These are phyloP conservation scores for Petunia axillaris DNA, from an alignment of 257 asterid genomes.

Conservation along the genomic window DNA sequence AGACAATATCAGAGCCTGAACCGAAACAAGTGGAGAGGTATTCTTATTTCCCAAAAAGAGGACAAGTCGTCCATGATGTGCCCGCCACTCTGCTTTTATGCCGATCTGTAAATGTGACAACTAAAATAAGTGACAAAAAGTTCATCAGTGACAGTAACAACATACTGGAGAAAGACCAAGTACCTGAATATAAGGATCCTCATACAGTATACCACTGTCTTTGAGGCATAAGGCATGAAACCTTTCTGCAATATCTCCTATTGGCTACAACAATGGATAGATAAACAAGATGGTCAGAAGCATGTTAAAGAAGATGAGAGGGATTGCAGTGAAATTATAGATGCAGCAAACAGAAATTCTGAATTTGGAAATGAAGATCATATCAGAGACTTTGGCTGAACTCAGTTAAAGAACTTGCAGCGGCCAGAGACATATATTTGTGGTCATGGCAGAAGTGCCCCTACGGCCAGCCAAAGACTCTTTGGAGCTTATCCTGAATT, in stretches of 20 bases:
- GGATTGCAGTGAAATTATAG: background rate
- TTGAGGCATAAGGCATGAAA: constrained; percentile 80
- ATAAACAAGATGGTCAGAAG: constrained; percentile 14
- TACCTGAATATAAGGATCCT: constrained; percentile 95
- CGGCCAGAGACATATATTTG: background rate
- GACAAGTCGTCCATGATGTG: constrained; percentile 81
- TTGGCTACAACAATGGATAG: constrained; percentile 57
- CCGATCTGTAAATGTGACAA: constrained; percentile 65
- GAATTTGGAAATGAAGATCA: constrained; percentile 12
- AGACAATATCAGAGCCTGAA: constrained; percentile 74
- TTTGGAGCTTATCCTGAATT: background rate
- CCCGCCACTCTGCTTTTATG: constrained; percentile 96
- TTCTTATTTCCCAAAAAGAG: constrained; percentile 96
- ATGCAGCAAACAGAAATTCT: background rate
- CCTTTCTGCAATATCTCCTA: constrained; percentile 85
- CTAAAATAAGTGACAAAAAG: constrained; percentile 10
- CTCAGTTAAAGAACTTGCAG: background rate
- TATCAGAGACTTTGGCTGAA: background rate
- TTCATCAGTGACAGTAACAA: background rate
- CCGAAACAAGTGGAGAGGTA: constrained; percentile 75
- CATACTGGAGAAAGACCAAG: constrained; percentile 17
- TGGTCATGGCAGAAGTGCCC: background rate
- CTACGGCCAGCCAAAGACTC: background rate
- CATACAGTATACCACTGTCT: constrained; percentile 94
- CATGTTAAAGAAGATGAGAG: background rate